Base-by-base conservation (phyloP, 2,329 filamentous ascomycete genomes). In the Aschersonia sp. region DNA sequence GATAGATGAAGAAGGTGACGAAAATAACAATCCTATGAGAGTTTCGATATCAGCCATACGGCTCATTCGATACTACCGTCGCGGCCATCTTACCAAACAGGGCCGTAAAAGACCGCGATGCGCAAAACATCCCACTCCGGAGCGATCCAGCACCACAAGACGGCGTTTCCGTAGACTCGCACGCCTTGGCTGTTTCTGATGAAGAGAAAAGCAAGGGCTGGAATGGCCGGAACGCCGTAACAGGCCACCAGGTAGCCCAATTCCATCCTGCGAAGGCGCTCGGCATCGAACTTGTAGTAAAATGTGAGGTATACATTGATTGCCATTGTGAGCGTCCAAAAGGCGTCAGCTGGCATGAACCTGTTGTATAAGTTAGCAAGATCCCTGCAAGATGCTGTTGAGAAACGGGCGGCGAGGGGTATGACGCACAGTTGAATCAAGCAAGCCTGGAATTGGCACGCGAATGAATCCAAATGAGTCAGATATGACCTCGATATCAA, bases 241-340 rank as follows among this genome's bases (percentile, higher is more conserved):
- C 84, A 87, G 48, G 70, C 59, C 1, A 81, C 33, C 1, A 87
- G 60, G 53, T 92, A 92, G 49, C 74, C 80, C 43, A 81, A 75
- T 58, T 92, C 87, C 58, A 90, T 72, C 43, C 64, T 70, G 9
- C 78, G 78, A 11, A 92, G 67, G 46, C 75, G 72, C 4, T 71
- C 64, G 1, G 80, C 76, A 50, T 83, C 78, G 55, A 81, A 89
- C 52, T 83, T 84, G 56, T 71, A 72, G 62, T 87, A 88, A 58
- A 92, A 87, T 0, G 85, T 88, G 11, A 90, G 65, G 60, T 87
- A 87, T 46, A 92, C 86, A 59, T 92, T 94, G 54, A 81, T 72
- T 1, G 86, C 85, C 86, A 94, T 92, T 47, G 83, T 79, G 50
- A 89, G 70, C 1, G 83, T 85, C 85, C 82, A 89, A 43, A 83